These are phyloP conservation scores for Trichoderma afroharzianum DNA, from an alignment of 2,329 filamentous ascomycete genomes.

Conservation along the genomic window DNA sequence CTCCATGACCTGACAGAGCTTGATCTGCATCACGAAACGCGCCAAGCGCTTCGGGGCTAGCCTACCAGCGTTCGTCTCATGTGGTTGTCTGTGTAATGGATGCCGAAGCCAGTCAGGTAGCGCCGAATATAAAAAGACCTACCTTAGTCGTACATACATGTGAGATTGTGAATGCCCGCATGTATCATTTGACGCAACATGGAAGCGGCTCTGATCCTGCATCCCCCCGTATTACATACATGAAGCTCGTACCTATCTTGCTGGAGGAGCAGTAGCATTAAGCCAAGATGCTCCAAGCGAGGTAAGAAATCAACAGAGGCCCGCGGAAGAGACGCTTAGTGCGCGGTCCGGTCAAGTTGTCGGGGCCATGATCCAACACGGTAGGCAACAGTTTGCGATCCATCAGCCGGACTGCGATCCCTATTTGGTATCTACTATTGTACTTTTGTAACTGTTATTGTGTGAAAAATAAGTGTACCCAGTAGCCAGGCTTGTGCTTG, in stretches of 20 bases:
- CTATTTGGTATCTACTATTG: neutral
- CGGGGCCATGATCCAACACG: neutral
- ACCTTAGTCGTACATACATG: neutral
- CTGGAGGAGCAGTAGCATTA: neutral
- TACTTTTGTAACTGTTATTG: neutral
- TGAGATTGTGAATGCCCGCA: neutral
- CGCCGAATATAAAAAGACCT: neutral
- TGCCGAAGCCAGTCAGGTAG: neutral
- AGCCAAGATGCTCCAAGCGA: constrained; percentile 1
- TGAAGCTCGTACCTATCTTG: neutral
- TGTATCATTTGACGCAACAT: neutral
- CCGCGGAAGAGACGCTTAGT: neutral
- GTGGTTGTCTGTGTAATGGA: neutral
- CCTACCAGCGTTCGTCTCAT: neutral
- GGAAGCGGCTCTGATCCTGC: neutral
- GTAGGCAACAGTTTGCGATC: constrained; percentile 12
- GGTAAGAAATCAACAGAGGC: neutral
- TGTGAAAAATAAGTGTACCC: neutral
- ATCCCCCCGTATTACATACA: neutral
- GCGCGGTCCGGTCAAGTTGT: neutral
- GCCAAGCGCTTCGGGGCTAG: constrained; percentile 4
- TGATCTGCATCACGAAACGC: constrained; percentile 1
- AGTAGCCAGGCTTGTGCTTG: neutral
- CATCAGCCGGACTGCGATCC: neutral
- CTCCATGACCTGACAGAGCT: neutral